Evolutionary conservation across 2,329 filamentous ascomycete species (phyloP), one percentile per base, ranked within the genome.

Genomic region (Sporothrix mexicana): DNA sequence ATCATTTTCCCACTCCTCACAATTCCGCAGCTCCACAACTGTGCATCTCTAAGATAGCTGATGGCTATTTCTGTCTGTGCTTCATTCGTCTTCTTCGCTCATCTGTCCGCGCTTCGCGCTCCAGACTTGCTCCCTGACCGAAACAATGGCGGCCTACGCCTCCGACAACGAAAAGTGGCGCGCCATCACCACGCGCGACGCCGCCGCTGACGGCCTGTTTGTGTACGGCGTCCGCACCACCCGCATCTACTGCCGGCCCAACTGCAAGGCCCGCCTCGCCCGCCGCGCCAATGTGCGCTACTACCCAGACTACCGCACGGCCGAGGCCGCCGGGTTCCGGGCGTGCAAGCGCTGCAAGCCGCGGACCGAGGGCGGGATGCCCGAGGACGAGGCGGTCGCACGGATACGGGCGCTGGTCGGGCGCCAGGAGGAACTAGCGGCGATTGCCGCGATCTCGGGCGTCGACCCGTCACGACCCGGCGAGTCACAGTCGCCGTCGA

Each of bases 271-370:
- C 1, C 85, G 89, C 0, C 84, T 91, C 13, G 88, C 90, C 1
- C 85, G 88, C 1, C 85, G 88, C 62, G 85, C 87, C 68, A 91
- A 91, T 68, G 84, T 91, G 3, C 78, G 80, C 1, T 91, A 90
- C 79, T 89, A 84, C 79, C 78, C 83, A 17, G 83, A 80, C 0
- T 77, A 82, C 0, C 74, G 77, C 0, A 81, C 85, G 43, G 89
- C 89, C 1, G 79, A 80, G 57, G 75, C 76, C 0, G 84, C 80
- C 6, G 85, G 88, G 1, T 90, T 84, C 77, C 82, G 88, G 30
- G 80, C 88, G 0, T 91, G 88, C 80, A 89, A 88, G 79, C 82
- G 88, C 17, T 90, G 88, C 79, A 83, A 83, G 73, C 88, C 84
- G 70, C 79, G 80, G 23, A 73, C 70, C 7, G 77, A 77, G 70